Conservation (phyloP, 306 rosid species). For the Dicorynia guianensis region DNA sequence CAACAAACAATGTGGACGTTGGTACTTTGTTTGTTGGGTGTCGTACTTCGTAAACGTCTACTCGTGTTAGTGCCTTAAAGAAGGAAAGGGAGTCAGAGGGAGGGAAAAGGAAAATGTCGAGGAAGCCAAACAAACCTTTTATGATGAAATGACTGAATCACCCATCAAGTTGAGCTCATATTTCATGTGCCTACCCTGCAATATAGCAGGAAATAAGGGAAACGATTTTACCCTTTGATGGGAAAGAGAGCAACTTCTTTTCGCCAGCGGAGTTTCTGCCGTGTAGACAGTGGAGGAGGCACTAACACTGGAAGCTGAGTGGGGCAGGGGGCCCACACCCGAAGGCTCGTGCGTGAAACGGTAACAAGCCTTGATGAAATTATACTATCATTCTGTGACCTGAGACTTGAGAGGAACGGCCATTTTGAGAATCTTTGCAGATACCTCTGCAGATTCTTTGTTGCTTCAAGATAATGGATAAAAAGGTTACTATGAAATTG, state of each 20-base stretch:
- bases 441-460: no score
- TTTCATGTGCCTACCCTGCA: no score
- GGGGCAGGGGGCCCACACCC: background rate
- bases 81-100: background rate
- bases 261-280: background rate
- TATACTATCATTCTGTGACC: no score
- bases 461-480: no score
- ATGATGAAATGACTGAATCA: background rate
- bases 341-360: background rate
- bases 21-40: background rate
- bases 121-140: background rate
- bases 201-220: background rate
- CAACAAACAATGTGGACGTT: background rate
- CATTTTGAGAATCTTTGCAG: no score
- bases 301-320: no score
- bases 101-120: background rate
- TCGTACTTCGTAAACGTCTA: background rate
- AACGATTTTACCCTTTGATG: no score
- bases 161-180: background rate
- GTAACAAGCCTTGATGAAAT: conserved; percentile 16
- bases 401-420: no score
- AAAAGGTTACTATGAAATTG: no score
- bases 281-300: background rate
- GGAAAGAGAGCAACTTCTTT: background rate
- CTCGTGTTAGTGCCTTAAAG: background rate